Percentiles rank a stretch among this genome's conserved stretches.
These are phyloP conservation scores for Boletus sp. DNA, from an alignment of 768 basidiomycete species.

Conservation along the genomic window DNA sequence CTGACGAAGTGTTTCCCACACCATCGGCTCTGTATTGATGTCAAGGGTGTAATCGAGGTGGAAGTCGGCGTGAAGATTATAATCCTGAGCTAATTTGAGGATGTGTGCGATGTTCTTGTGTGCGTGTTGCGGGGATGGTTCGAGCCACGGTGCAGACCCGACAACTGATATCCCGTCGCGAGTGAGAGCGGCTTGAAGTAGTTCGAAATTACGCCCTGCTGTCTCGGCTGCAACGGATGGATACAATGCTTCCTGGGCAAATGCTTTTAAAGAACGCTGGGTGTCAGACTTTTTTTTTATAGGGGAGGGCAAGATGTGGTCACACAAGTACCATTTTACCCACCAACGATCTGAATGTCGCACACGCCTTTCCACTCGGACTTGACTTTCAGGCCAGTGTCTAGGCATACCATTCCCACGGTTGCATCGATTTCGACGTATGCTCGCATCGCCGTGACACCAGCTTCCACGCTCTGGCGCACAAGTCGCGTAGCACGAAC, in stretches of 20 bases:
- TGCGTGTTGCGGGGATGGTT: constrained; percentile 45
- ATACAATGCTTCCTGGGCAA: constrained; percentile 61
- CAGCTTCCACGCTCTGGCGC: constrained; percentile 52
- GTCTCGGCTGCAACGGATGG: constrained; percentile 28
- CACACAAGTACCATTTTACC: neutral
- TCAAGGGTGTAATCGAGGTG: constrained; percentile 69
- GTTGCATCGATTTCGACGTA: constrained; percentile 61
- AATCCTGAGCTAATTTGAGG: constrained; percentile 41
- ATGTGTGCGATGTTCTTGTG: constrained; percentile 52
- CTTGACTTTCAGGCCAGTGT: constrained; percentile 47
- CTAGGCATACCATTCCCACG: constrained; percentile 53
- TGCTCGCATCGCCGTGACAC: constrained; percentile 66
- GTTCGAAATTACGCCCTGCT: constrained; percentile 43
- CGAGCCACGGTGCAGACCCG: constrained; percentile 66
- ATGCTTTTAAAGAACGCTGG: constrained; percentile 40
- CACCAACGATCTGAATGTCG: constrained; percentile 58
- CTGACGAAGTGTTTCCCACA: constrained; percentile 50
- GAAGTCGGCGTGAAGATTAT: constrained; percentile 51
- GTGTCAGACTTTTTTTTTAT: neutral
- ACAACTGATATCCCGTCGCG: constrained; percentile 45
- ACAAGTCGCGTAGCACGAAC: constrained; percentile 52
- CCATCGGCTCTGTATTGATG: constrained; percentile 45
- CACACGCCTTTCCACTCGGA: constrained; percentile 44
- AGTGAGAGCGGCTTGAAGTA: constrained; percentile 42
- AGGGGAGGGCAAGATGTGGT: neutral